These are phyloP conservation scores for Elaphomyces granulatus DNA, from an alignment of 495 filamentous ascomycete species.

Conservation along the genomic window DNA sequence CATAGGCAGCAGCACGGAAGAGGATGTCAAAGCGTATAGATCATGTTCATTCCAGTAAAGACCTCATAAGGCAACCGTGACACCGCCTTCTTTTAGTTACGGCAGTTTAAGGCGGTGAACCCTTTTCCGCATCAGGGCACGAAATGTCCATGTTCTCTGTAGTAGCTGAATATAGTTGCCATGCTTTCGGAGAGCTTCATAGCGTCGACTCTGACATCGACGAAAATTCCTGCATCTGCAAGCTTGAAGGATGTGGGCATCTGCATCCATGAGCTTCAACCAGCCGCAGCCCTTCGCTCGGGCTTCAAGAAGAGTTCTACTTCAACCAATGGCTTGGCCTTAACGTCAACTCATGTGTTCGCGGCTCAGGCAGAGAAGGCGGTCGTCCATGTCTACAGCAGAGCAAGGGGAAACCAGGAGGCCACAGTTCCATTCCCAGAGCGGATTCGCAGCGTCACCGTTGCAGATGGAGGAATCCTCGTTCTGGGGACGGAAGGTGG, in stretches of 20 bases:
- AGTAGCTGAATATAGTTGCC: slow-evolving; percentile 9
- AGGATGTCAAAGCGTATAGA: too few species aligned
- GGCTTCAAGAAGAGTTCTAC: slow-evolving; percentile 90
- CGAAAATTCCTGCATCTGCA: slow-evolving; percentile 47
- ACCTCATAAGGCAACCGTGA: too few species aligned
- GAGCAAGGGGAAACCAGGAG: slow-evolving; percentile 73
- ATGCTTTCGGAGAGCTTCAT: slow-evolving; percentile 80
- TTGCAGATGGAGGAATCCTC: slow-evolving; percentile 53
- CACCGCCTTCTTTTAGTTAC: too few species aligned
- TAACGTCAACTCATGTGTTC: slow-evolving; percentile 74
- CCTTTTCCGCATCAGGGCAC: too few species aligned
- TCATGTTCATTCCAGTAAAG: too few species aligned
- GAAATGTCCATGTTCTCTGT: neutral
- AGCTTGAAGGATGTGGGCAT: slow-evolving; percentile 66
- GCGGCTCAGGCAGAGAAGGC: slow-evolving; percentile 83
- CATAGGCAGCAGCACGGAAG: too few species aligned
- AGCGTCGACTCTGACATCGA: slow-evolving; percentile 52
- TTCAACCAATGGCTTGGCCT: slow-evolving; percentile 59
- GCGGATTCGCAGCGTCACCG: slow-evolving; percentile 57
- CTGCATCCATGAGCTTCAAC: slow-evolving; percentile 70
- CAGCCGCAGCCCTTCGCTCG: slow-evolving; percentile 50
- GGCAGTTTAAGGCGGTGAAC: too few species aligned
- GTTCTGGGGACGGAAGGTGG: slow-evolving; percentile 78
- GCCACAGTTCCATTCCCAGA: slow-evolving; percentile 74
- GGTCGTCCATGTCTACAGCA: slow-evolving; percentile 78